Conservation (phyloP, 2,329 filamentous ascomycete species). For the Gaeumannomyces tritici region DNA sequence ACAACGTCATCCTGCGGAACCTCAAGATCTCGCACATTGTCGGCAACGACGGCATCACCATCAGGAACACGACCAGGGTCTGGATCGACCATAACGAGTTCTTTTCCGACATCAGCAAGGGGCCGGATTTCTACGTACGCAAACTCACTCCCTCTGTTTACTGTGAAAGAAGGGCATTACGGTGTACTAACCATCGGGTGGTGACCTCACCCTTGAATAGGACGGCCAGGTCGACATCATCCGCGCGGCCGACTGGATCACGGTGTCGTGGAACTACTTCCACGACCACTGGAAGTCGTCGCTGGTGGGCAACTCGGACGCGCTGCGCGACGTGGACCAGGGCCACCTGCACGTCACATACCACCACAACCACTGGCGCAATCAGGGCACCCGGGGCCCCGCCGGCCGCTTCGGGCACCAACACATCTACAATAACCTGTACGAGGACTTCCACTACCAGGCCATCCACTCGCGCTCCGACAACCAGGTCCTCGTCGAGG, state of each 20-base stretch:
- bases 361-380: conserved; percentile 38
- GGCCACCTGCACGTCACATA: conserved; percentile 37
- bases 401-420: conserved; percentile 38
- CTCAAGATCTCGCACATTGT: conserved; percentile 19
- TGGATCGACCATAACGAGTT: conserved; percentile 41
- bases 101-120: conserved; percentile 26
- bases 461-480: conserved; percentile 37
- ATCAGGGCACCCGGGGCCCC: conserved; percentile 34
- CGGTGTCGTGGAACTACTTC: conserved; percentile 38
- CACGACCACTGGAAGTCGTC: conserved; percentile 38
- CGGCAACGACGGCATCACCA: conserved; percentile 30
- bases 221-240: conserved; percentile 37
- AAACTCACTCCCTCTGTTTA: too few species aligned
- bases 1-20: conserved; percentile 27
- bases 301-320: conserved; percentile 29
- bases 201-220: conserved; percentile 8
- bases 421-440: conserved; percentile 39
- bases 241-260: conserved; percentile 33
- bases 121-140: conserved; percentile 26
- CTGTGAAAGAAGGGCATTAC: too few species aligned
- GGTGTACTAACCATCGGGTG: not conserved
- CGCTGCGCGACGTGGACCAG: conserved; percentile 27
- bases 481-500: conserved; percentile 38
- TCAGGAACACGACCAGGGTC: conserved; percentile 32
- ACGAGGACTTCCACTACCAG: conserved; percentile 35